Evolutionary conservation across 2,329 filamentous ascomycete genomes (phyloP), one percentile per base, ranked within the genome.

Genomic region (Stachybotrys chlorohalonatus): DNA sequence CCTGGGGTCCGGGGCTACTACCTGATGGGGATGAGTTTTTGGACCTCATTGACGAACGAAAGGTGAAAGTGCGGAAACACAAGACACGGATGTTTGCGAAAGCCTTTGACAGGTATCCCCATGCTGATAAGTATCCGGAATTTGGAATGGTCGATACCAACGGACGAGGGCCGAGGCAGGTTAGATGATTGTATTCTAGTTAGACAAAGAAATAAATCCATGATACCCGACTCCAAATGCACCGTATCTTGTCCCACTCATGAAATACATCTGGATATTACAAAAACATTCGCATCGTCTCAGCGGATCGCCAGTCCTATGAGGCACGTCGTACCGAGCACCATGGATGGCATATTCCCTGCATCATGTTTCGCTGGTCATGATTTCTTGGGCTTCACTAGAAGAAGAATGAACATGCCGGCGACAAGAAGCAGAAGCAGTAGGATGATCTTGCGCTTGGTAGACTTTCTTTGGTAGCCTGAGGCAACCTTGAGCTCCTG

Each of bases 381-480:
- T 66, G 64, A 42, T 57, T 72, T 76, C 68, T 87, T 91, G 1
- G 89, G 89, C 71, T 95, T 96, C 58, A 95, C 77, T 46, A 90
- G 70, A 2, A 96, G 71, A 47, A 96, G 68, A 62, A 96, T 95
- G 64, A 99, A 87, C 74, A 96, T 81, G 36, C 90, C 94, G 17
- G 86, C 84, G 53, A 99, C 86, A 24, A 97, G 72, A 31, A 99
- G 75, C 7, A 95, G 72, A 17, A 99, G 77, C n/a, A 99, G 75
- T 47, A 99, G 77, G 55, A 99, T 94, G 51, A 95, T 85, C 74
- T 96, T 96, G 60, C 94, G 81, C 74, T 96, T 99, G 24, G 89
- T 91, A 52, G 87, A 87, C 66, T 85, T 87, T 68, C 84, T 85
- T 75, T 99, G 94, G 66, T 97, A 97, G 16, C 88, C 87, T 5